Percentiles rank a stretch among this genome's conserved stretches.
Evolutionary conservation across 495 filamentous ascomycete species (phyloP).

Genomic region (Evansstolkia leycettana): DNA sequence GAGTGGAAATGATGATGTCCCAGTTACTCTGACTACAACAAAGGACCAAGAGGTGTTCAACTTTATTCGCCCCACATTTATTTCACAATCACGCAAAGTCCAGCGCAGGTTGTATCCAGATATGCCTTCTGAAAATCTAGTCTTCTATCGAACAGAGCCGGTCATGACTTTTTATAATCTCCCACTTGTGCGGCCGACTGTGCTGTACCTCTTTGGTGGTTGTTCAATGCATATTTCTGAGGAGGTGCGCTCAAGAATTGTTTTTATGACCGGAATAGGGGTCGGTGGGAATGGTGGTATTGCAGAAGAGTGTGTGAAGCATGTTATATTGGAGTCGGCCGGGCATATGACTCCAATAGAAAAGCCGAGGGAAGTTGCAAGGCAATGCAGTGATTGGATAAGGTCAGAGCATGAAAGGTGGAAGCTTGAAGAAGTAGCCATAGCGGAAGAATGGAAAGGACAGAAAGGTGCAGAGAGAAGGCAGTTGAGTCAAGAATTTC

Average conservation of each 20-base stretch:
- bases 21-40: neutral
- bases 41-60: neutral
- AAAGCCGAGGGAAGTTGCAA: neutral
- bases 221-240: no score
- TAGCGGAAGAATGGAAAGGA: neutral
- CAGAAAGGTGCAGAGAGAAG: no score
- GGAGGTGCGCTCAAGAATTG: neutral
- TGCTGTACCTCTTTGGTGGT: neutral
- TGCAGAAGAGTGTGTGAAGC: neutral
- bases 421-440: neutral
- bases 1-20: neutral
- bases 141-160: neutral
- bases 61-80: no score
- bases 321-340: neutral
- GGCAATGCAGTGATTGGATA: neutral
- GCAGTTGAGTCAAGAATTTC: no score
- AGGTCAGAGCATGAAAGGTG: neutral
- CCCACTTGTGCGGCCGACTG: neutral
- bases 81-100: no score
- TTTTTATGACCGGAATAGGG: neutral
- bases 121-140: neutral
- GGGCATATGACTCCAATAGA: neutral
- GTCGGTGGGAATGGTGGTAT: neutral
- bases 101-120: neutral
- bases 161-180: neutral